phyloP scores from a whole-genome alignment of 768 basidiomycete genomes.

The Termitomyces sp. region DNA sequence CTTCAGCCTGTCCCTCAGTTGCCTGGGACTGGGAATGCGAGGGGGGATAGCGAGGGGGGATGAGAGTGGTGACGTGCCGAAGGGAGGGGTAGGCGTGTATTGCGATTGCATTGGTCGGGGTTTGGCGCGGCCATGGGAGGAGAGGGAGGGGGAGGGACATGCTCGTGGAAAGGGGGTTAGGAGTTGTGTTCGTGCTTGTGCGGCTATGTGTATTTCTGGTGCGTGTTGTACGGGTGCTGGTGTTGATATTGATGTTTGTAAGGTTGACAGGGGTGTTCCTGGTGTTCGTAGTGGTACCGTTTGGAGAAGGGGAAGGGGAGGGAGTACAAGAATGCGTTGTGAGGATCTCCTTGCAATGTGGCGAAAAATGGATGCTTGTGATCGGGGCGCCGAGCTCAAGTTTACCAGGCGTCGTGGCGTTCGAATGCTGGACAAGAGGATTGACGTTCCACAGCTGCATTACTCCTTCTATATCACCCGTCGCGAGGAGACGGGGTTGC shows the following conservation, averaged over 20 bases:
- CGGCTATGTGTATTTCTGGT: not conserved
- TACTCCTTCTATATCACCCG: constrained; percentile 58
- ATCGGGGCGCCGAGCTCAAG: constrained; percentile 54
- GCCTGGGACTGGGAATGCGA: not conserved
- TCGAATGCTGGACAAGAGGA: constrained; percentile 33
- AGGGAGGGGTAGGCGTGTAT: not conserved
- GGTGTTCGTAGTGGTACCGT: not conserved
- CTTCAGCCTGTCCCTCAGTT: not conserved
- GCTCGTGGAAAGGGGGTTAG: not conserved
- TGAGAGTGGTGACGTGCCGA: not conserved
- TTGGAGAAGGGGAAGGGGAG: not conserved
- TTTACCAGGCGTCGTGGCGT: constrained; percentile 37
- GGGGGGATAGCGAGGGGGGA: not conserved
- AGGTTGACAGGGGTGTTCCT: not conserved
- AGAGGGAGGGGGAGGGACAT: not conserved
- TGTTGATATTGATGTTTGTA: not conserved
- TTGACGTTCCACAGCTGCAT: constrained; percentile 52
- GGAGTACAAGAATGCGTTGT: constrained; percentile 17
- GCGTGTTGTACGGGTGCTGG: not conserved
- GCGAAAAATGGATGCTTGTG: constrained; percentile 68
- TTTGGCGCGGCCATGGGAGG: not conserved
- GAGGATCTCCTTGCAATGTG: constrained; percentile 81
- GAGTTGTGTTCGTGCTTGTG: not conserved
- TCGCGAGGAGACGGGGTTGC: constrained; percentile 74
- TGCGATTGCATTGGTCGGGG: not conserved